Evolutionary conservation across 331 rosid genomes (phyloP).

Genomic region (Spiraea crenata): DNA sequence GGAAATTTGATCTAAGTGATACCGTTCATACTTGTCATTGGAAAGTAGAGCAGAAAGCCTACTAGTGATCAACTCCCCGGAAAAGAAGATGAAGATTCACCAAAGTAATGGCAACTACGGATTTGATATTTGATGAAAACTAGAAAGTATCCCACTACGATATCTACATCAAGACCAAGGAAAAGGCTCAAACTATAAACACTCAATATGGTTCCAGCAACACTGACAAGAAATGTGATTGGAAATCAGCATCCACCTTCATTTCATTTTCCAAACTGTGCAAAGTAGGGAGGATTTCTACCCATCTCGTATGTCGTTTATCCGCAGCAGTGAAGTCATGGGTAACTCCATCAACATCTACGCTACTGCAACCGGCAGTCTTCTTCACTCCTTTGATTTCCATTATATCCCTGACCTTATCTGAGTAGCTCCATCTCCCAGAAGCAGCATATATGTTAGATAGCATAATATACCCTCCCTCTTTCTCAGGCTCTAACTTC

Average conservation of each 20-base stretch:
- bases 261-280: conserved; percentile 36
- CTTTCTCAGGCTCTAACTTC: conserved; percentile 47
- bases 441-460: conserved; percentile 52
- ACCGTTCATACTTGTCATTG: too few species aligned
- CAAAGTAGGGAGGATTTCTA: conserved; percentile 34
- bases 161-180: background rate
- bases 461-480: conserved; percentile 53
- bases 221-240: background rate
- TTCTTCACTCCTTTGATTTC: conserved; percentile 50
- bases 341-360: conserved; percentile 39
- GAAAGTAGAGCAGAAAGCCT: too few species aligned
- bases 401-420: conserved; percentile 47
- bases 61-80: too few species aligned
- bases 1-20: too few species aligned
- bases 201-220: conserved; percentile 8
- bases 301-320: conserved; percentile 46
- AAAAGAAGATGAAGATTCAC: background rate
- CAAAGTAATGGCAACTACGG: background rate
- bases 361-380: conserved; percentile 50
- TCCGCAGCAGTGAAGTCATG: conserved; percentile 46
- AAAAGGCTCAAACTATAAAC: background rate
- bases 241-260: conserved; percentile 27
- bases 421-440: conserved; percentile 47
- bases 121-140: background rate
- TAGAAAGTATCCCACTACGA: background rate